phyloP scores from a whole-genome alignment of 176 grass and related monocot species.

The Zoysia japonica region DNA sequence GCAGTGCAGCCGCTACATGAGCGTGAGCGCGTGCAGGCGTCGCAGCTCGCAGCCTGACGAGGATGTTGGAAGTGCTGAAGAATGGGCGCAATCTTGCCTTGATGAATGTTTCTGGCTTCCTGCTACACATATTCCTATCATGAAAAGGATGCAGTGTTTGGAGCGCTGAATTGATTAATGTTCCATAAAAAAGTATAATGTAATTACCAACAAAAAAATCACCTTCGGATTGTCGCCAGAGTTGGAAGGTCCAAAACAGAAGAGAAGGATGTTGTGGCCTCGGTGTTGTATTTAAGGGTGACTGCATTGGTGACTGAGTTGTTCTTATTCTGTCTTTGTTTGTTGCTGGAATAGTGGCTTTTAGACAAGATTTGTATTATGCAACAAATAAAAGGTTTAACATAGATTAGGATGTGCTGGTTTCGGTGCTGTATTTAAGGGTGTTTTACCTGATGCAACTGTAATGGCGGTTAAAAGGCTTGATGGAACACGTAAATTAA shows the following conservation, averaged over 20 bases:
- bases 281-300: too few species aligned
- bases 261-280: background rate
- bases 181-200: background rate
- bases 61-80: background rate
- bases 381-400: slow-evolving; percentile 36
- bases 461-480: slow-evolving; percentile 31
- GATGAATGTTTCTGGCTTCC: slow-evolving; percentile 8
- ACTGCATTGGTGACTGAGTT: background rate
- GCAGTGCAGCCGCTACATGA: too few species aligned
- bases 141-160: background rate
- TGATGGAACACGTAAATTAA: slow-evolving; percentile 10
- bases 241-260: background rate
- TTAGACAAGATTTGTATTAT: slow-evolving; percentile 23
- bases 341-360: background rate
- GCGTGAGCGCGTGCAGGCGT: too few species aligned
- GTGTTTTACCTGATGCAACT: slow-evolving; percentile 9
- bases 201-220: background rate
- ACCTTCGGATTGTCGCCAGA: slow-evolving; percentile 32
- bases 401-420: slow-evolving; percentile 31
- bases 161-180: slow-evolving; percentile 15
- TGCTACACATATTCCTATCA: slow-evolving; percentile 31
- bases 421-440: slow-evolving; percentile 40
- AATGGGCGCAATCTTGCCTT: slow-evolving; percentile 1
- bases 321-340: background rate
- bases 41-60: too few species aligned